These are phyloP conservation scores for Populus hybrid DNA, from an alignment of 441 rosid species.

Conservation along the genomic window DNA sequence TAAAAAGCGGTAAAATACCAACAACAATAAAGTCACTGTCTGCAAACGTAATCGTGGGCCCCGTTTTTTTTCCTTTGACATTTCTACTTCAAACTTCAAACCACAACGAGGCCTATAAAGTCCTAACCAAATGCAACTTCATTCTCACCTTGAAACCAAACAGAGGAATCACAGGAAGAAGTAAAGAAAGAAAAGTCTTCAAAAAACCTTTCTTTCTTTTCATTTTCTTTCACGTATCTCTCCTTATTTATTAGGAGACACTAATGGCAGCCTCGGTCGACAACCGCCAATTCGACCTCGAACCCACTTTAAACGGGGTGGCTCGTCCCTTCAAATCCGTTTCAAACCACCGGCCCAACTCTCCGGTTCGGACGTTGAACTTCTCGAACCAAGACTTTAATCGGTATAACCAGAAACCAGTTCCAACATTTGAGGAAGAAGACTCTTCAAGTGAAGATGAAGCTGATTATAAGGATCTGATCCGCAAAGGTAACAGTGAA, in stretches of 20 bases:
- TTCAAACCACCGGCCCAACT: conserved; percentile 24
- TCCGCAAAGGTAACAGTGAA: conserved; percentile 50
- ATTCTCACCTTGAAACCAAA: conserved; percentile 4
- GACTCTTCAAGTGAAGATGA: conserved; percentile 56
- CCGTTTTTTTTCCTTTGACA: conserved; percentile 5
- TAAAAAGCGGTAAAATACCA: not conserved
- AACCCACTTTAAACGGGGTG: conserved; percentile 46
- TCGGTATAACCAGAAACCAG: not conserved
- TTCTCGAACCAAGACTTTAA: conserved; percentile 11
- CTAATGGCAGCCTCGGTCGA: conserved; percentile 81
- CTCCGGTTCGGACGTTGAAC: conserved; percentile 32
- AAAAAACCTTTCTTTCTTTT: not conserved
- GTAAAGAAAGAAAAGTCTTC: not conserved
- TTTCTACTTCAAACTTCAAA: not conserved
- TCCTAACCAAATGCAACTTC: not conserved
- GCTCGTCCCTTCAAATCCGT: conserved; percentile 44
- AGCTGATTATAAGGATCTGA: conserved; percentile 37
- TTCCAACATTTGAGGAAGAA: conserved; percentile 12
- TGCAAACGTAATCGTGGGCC: not conserved
- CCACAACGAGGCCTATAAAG: conserved; percentile 25
- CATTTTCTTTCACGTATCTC: not conserved
- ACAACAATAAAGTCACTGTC: not conserved
- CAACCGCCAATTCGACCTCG: conserved; percentile 65
- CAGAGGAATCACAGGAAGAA: not conserved
- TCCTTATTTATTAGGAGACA: not conserved